Evolutionary conservation across 805 yeast genomes (phyloP), one percentile per base, ranked within the genome.

Genomic region (Yamadazyma phyllophila): DNA sequence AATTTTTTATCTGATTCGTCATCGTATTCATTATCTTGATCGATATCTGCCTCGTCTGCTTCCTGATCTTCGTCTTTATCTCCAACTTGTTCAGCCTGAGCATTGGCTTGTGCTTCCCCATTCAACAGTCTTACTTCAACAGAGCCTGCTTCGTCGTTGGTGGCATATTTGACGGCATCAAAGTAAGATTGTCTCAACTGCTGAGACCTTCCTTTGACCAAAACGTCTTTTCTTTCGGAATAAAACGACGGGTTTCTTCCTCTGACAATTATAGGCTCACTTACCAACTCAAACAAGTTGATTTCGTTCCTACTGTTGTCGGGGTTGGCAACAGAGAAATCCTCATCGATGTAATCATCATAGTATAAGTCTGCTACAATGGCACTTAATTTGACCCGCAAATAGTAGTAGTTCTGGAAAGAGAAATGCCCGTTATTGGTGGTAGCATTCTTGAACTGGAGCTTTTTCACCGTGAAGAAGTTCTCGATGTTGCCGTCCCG

Each of bases 221-320:
- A 54, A 15, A 78, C 59, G 53, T 79, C 82, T 40, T 77, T 74
- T 45, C 80, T 62, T 46, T 77, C 79, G 29, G 72, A 70, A 53
- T 80, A 80, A 50, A 80, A 81, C n/a, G 78, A 70, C 2, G 85
- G 85, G 52, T 80, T 81, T 42, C 85, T 60, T 2, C 85, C 85
- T 49, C 85, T 60, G 7, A 80, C 85, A 11, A 77, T 76, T 3
- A 81, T 74, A 1, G 82, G 82, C 29, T 72, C 65, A 48, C 66
- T 66, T 6, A 54, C 51, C 20, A 67, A 51, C 41, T 67, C 73
- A 45, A 55, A 53, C 16, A 67, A 48, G 3, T 53, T 51, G 4
- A 66, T 56, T 45, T 67, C 73, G 44, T 66, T 67, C 27, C 58
- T 54, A 35, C 60, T 58, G 27, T 50, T 52, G 26, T 49, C 58